Percentiles rank a stretch among this genome's conserved stretches.
phyloP scores from a whole-genome alignment of 805 yeast genomes.

The Blastobotrys parvus region DNA sequence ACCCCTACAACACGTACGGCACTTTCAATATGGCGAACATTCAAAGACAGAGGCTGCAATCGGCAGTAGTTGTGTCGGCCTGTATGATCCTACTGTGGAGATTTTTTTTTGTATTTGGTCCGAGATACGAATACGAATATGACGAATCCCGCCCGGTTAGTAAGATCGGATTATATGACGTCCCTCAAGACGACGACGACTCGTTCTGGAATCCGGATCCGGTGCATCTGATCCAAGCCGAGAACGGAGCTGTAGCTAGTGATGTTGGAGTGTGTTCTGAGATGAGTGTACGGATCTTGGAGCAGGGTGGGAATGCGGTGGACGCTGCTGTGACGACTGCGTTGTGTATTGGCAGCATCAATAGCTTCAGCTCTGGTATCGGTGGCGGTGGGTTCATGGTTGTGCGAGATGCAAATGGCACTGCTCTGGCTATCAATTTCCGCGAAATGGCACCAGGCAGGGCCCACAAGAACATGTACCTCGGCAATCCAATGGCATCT shows the following conservation, averaged over 20 bases:
- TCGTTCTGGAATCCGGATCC: too few relatives aligned
- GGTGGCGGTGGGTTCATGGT: slow-evolving; percentile 88
- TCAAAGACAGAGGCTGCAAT: too few relatives aligned
- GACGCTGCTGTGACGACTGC: slow-evolving; percentile 90
- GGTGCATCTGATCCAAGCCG: too few relatives aligned
- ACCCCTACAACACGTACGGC: too few relatives aligned
- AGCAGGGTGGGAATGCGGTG: slow-evolving; percentile 68
- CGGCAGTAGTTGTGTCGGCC: too few relatives aligned
- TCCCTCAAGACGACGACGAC: not conserved
- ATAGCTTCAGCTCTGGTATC: slow-evolving; percentile 78
- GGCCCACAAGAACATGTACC: slow-evolving; percentile 60
- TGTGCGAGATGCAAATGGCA: slow-evolving; percentile 35
- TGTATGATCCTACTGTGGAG: too few relatives aligned
- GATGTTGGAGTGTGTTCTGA: slow-evolving; percentile 58
- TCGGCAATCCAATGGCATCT: slow-evolving; percentile 38
- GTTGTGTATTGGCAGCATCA: slow-evolving; percentile 76
- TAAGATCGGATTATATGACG: too few relatives aligned
- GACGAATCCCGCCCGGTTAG: too few relatives aligned
- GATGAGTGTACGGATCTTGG: slow-evolving; percentile 50
- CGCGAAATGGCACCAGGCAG: slow-evolving; percentile 76
- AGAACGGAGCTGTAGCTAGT: slow-evolving; percentile 47
- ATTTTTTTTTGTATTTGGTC: too few relatives aligned
- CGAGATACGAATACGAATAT: too few relatives aligned
- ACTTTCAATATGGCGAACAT: too few relatives aligned
- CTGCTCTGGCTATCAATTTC: slow-evolving; percentile 65